Evolutionary conservation across 805 yeast species (phyloP).

Genomic region (Kodamaea kaohsiungensis): DNA sequence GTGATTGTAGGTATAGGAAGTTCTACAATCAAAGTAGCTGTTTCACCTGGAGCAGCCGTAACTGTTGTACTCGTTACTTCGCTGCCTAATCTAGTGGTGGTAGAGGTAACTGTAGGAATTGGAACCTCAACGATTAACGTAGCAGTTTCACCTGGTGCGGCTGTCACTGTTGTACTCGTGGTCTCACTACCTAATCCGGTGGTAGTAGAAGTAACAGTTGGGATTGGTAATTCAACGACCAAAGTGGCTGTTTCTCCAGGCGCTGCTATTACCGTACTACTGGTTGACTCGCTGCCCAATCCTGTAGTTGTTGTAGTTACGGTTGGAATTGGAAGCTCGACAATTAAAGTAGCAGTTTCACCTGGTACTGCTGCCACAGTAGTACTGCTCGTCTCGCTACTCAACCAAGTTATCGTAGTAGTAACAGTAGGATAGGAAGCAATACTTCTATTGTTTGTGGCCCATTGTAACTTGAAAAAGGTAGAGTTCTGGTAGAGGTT

Average conservation of each 20-base stretch:
- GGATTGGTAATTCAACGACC: constrained; percentile 13
- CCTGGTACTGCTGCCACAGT: constrained; percentile 8
- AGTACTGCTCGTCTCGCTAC: constrained; percentile 2
- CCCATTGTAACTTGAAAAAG: constrained; percentile 8
- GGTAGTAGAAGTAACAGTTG: constrained; percentile 9
- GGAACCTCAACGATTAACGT: constrained; percentile 17
- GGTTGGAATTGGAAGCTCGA: constrained; percentile 9
- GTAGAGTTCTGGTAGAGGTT: constrained; percentile 1
- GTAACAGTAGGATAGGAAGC: constrained; percentile 6
- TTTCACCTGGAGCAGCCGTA: constrained; percentile 12
- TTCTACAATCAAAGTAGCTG: constrained; percentile 13
- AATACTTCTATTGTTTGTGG: neutral
- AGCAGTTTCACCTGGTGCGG: constrained; percentile 8
- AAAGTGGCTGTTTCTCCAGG: constrained; percentile 14
- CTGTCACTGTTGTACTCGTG: constrained; percentile 15
- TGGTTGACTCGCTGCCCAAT: constrained; percentile 11
- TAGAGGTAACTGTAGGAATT: constrained; percentile 12
- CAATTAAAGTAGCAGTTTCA: constrained; percentile 14
- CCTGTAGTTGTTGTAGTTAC: constrained; percentile 7
- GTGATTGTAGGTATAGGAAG: constrained; percentile 18
- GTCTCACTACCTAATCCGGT: constrained; percentile 4
- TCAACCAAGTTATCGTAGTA: constrained; percentile 1
- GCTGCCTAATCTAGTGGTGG: neutral
- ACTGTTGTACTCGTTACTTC: constrained; percentile 13
- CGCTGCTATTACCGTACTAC: constrained; percentile 9